Base-by-base conservation (phyloP, 495 filamentous ascomycete genomes). In the Articulospora tetracladia region DNA sequence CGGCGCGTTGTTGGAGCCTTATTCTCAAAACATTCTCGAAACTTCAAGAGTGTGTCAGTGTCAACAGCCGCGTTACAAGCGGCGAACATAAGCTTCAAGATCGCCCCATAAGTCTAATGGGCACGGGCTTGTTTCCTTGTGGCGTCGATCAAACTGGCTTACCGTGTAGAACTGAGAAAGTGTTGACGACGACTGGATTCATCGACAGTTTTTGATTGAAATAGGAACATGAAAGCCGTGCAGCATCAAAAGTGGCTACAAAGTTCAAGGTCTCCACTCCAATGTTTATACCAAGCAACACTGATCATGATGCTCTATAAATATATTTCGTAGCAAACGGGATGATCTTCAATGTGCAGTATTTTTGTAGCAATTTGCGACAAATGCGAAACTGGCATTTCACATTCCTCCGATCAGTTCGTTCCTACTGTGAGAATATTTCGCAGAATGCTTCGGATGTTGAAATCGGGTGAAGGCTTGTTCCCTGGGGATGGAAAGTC, bases 371-470 rank as follows among this genome's bases (percentile, higher is more conserved):
- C 8, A 15, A 19, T 44, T 44, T 44, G 39, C n/a, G 39, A 44
- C 39, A 44, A 7, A 19, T 44, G 8, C 39, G 17, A 32, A 19
- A 44, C 17, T 7, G 39, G 39, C 17, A 44, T 44, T 17, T 44
- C 8, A 44, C 4, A 44, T 3, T 44, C 39, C 39, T 11, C 17
- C 39, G 24, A 27, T 61, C 39, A 63, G 27, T 41, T 55, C 17
- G 55, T 53, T 8, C 23, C 58, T 32, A 62, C 51, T 28, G 27
- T 54, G 17, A 68, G 57, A 53, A 66, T 65, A 30, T 57, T 55
- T 64, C 57, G 57, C 17, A 68, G 57, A 26, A 62, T 44, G 47
- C 49, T 53, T 62, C 57, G 62, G 36, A 68, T 55, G 32, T 68
- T 53, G 20, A 60, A 24, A 0, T 32, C 60, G 2, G 19, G 34